A percentile compares a stretch with the other conserved stretches of the same genome.
phyloP scores from a whole-genome alignment of 176 grass and related monocot genomes.

The Tillandsia leiboldiana region DNA sequence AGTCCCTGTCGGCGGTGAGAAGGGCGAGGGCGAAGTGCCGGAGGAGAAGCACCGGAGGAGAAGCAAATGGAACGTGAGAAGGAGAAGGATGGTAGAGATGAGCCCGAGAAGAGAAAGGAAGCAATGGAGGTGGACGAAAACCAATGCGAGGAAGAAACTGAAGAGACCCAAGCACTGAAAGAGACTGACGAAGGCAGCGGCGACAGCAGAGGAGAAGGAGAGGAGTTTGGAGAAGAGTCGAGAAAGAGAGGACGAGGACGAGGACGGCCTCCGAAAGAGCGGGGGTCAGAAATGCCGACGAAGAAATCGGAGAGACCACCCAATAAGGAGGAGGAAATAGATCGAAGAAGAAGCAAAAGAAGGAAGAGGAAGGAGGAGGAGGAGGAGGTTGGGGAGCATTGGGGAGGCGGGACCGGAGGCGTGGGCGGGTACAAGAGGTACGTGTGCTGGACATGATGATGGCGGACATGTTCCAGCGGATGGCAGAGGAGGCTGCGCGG shows the following conservation, averaged over 20 bases:
- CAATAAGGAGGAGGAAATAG: constrained; percentile 6
- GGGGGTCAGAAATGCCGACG: too few relatives aligned
- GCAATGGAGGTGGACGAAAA: not conserved
- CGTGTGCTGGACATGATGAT: constrained; percentile 76
- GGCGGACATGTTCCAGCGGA: constrained; percentile 78
- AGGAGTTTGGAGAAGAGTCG: not conserved
- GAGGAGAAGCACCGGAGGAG: not conserved
- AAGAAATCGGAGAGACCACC: not conserved
- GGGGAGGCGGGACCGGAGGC: constrained; percentile 27
- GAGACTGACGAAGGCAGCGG: too few relatives aligned
- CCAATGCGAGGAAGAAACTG: not conserved
- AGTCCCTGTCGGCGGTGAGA: not conserved
- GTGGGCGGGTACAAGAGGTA: constrained; percentile 63
- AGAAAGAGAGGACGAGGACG: not conserved
- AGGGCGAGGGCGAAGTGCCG: not conserved
- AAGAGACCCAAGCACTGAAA: not conserved
- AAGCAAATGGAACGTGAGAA: not conserved
- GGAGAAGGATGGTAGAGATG: not conserved
- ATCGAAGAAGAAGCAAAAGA: not conserved
- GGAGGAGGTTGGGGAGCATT: not conserved
- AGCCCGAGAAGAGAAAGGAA: constrained; percentile 11
- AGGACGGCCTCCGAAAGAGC: too few relatives aligned
- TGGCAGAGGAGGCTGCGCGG: constrained; percentile 21
- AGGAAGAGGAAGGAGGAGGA: not conserved
- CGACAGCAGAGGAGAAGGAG: too few relatives aligned